Conservation (phyloP, 2,329 filamentous ascomycete genomes). For the Fusarium solani-melongenae region DNA sequence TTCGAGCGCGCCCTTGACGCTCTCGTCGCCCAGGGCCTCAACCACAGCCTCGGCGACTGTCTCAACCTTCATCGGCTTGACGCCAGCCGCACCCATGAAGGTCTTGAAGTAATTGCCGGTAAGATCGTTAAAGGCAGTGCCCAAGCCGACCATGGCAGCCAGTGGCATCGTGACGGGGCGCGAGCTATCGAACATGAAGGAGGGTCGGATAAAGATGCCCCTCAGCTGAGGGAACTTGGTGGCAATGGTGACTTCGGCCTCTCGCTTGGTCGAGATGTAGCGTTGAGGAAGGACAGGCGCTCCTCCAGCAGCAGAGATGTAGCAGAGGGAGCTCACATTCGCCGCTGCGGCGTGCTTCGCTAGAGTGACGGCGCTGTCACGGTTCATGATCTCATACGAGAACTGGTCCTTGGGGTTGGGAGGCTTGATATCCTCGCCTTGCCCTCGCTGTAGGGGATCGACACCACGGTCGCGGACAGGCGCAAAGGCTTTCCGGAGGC, state of each 20-base stretch:
- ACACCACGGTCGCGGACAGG: constrained; percentile 70
- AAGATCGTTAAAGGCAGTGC: constrained; percentile 79
- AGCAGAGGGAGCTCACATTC: constrained; percentile 78
- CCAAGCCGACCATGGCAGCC: constrained; percentile 80
- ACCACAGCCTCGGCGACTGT: constrained; percentile 89
- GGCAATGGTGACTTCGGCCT: constrained; percentile 83
- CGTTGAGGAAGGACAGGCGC: constrained; percentile 85
- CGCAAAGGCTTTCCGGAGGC: constrained; percentile 82
- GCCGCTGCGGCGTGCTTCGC: constrained; percentile 78
- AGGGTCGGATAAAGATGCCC: constrained; percentile 83
- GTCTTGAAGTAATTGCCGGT: constrained; percentile 80
- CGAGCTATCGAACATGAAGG: constrained; percentile 89
- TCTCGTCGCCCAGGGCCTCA: constrained; percentile 82
- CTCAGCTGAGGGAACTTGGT: constrained; percentile 80
- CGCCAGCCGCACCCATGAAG: constrained; percentile 83
- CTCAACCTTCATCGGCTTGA: constrained; percentile 90
- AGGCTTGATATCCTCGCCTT: constrained; percentile 70
- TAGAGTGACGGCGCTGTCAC: constrained; percentile 85
- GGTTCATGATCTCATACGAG: constrained; percentile 98
- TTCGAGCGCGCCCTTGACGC: constrained; percentile 80
- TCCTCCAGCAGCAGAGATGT: constrained; percentile 88
- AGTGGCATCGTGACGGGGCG: constrained; percentile 86
- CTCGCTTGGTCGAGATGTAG: constrained; percentile 92
- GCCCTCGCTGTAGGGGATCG: constrained; percentile 75
- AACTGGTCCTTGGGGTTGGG: constrained; percentile 78